These are phyloP conservation scores for Alternaria solani DNA, from an alignment of 2,329 filamentous ascomycete genomes.

Conservation along the genomic window DNA sequence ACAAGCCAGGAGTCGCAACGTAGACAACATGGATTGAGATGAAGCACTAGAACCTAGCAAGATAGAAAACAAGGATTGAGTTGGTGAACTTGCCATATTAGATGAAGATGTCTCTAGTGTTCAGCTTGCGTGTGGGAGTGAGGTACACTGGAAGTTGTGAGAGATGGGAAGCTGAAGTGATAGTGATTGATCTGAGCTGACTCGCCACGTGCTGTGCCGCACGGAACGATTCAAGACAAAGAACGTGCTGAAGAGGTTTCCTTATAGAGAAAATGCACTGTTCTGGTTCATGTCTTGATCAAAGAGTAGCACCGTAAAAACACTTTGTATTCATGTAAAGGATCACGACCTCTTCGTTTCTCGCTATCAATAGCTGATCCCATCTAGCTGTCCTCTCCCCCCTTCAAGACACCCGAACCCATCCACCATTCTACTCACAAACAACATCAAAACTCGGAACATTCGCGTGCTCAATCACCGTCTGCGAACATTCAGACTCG, in stretches of 20 bases:
- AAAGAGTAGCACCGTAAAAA: background rate
- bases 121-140: no score
- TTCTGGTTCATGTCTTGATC: background rate
- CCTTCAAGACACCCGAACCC: background rate
- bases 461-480: background rate
- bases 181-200: no score
- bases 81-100: no score
- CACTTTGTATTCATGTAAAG: background rate
- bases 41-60: no score
- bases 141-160: no score
- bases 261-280: background rate
- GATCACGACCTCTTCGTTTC: background rate
- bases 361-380: background rate
- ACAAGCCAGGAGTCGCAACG: no score
- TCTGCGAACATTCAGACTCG: background rate
- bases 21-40: no score
- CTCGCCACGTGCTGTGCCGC: no score
- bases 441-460: background rate
- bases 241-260: background rate
- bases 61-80: background rate
- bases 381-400: background rate
- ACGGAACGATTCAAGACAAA: no score
- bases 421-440: background rate
- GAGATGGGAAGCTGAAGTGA: no score
- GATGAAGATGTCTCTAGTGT: no score